These are phyloP conservation scores for Fusarium guadeloupense DNA, from an alignment of 2,329 filamentous ascomycete species.

Conservation along the genomic window DNA sequence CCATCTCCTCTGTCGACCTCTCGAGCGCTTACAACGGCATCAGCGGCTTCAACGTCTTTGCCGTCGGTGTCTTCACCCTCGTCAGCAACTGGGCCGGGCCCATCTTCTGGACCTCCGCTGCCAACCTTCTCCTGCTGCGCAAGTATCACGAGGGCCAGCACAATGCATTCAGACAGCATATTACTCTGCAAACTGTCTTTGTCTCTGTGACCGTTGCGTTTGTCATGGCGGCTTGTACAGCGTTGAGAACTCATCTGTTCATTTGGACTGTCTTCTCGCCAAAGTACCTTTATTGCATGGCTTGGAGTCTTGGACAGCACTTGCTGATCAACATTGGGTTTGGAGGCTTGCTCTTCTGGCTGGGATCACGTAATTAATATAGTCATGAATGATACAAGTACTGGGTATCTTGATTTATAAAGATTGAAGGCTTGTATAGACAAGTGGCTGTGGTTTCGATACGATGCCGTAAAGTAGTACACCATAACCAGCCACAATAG, in stretches of 20 bases:
- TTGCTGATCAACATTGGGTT: constrained; percentile 73
- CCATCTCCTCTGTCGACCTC: constrained; percentile 94
- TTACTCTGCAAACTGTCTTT: constrained; percentile 76
- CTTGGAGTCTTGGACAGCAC: constrained; percentile 88
- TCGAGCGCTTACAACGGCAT: constrained; percentile 96
- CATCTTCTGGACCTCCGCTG: constrained; percentile 83
- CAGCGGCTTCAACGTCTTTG: constrained; percentile 78
- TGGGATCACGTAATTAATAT: constrained; percentile 49
- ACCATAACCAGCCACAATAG: constrained; percentile 22
- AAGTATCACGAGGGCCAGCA: constrained; percentile 40
- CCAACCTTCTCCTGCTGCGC: constrained; percentile 66
- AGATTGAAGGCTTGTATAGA: constrained; percentile 3
- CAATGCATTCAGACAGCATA: constrained; percentile 59
- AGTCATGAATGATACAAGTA: neutral
- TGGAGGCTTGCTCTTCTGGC: constrained; percentile 66
- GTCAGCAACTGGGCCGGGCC: constrained; percentile 90
- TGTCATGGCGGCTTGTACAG: constrained; percentile 89
- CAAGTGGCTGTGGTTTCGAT: neutral
- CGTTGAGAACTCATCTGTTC: constrained; percentile 87
- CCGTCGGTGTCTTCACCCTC: constrained; percentile 86
- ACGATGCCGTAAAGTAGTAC: neutral
- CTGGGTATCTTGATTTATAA: constrained; percentile 8
- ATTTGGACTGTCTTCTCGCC: constrained; percentile 99
- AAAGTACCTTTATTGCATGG: constrained; percentile 92
- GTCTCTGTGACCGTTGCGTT: constrained; percentile 69